phyloP scores from a whole-genome alignment of 306 rosid species.

The Vachellia pachyceras region DNA sequence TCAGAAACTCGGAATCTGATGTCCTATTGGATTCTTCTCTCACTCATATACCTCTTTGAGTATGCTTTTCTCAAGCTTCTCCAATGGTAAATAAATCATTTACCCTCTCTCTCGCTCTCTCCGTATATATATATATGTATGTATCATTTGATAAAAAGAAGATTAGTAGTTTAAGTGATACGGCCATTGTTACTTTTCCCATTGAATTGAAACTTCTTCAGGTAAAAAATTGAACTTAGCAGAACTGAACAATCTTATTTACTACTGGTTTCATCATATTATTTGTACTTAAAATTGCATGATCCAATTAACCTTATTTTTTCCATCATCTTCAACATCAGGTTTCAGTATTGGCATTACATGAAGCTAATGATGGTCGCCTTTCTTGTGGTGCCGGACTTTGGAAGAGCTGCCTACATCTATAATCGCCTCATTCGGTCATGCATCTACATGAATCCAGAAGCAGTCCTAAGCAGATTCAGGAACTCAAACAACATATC shows the following conservation, averaged over 20 bases:
- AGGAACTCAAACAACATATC: conserved; percentile 34
- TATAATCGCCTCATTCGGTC: conserved; percentile 44
- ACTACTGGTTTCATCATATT: too few species aligned
- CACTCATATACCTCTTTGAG: conserved; percentile 57
- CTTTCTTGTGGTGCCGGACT: conserved; percentile 55
- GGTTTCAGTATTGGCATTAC: conserved; percentile 59
- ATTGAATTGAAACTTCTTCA: neutral
- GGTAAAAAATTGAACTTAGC: neutral
- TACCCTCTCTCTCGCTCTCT: conserved; percentile 26
- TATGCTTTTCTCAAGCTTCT: conserved; percentile 46
- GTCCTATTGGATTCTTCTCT: conserved; percentile 67
- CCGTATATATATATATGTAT: too few species aligned
- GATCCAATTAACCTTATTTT: neutral
- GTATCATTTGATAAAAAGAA: neutral
- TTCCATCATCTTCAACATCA: conserved; percentile 33
- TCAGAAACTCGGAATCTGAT: conserved; percentile 51
- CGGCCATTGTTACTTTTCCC: neutral
- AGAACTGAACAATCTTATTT: neutral
- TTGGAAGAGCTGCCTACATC: conserved; percentile 55
- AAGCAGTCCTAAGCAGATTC: conserved; percentile 28
- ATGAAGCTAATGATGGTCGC: conserved; percentile 54
- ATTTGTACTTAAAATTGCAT: neutral
- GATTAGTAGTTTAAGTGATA: too few species aligned
- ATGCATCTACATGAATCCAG: conserved; percentile 31
- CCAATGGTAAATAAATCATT: conserved; percentile 45